Base-by-base conservation (phyloP, 2,329 filamentous ascomycete genomes). In the Coniochaeta ligniaria region DNA sequence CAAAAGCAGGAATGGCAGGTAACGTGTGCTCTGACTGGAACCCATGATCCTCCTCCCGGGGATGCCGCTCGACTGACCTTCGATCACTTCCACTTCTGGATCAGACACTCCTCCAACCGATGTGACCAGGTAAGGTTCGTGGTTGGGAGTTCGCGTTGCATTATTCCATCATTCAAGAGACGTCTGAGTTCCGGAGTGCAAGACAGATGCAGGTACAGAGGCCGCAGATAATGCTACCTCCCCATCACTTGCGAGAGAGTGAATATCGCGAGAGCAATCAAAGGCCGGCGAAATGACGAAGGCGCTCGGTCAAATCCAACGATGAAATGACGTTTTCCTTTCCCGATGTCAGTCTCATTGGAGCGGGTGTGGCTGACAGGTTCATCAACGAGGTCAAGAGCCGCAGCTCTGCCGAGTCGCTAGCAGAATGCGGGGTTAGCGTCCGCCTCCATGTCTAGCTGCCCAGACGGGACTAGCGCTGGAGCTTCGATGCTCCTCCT, bases 391-490 rank as follows among this genome's bases (percentile, higher is more conserved):
- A 31, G 52, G 24, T 55, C 11, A 28, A 28, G 50, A 45, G 41
- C 41, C 41, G 45, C 20, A 50, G 20, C 47, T 26, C 12, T 52
- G n/a, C 54, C 35, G 31, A 38, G 17, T 56, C 20, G 31, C n/a
- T n/a, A n/a, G n/a, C n/a, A n/a, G 31, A 56, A 56, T 56, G 31
- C 54, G 54, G 54, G 54, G 54, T 56, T 56, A 28, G 47, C 47
- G 47, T 31, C 47, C 47, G 22, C 24, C 47, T 52, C 24, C 47
- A 52, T 52, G 35, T 36, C 6, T 17, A 52, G 47, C 47, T 52
- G 22, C 47, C 47, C 14, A 2, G 26, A 31, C 22, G 14, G 47
- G 47, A 28, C 47, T 52, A 52, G 26, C 47, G 47, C 47, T 28
- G 47, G 47, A 52, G 24, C 22, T 31, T 28, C 4, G 12, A 28